Conservation (phyloP, 2,329 filamentous ascomycete species). For the Penicillium rolfsii region DNA sequence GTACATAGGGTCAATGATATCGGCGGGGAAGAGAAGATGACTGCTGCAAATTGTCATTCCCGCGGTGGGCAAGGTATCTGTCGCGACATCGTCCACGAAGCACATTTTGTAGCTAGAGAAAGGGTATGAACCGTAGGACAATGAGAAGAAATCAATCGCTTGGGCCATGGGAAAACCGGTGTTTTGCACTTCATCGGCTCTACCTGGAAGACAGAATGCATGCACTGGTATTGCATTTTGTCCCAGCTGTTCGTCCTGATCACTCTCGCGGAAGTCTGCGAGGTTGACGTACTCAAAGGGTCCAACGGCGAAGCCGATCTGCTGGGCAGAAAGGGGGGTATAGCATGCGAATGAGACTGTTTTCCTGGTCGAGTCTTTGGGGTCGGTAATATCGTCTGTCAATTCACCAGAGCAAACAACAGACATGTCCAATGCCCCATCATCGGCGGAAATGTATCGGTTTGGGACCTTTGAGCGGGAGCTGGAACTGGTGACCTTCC, state of each 20-base stretch:
- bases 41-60: conserved; percentile 87
- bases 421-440: conserved; percentile 83
- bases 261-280: conserved; percentile 83
- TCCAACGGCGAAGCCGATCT: conserved; percentile 90
- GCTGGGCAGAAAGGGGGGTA: conserved; percentile 77
- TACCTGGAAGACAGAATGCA: conserved; percentile 85
- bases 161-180: conserved; percentile 81
- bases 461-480: conserved; percentile 31
- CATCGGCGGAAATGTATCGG: conserved; percentile 67
- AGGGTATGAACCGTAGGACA: conserved; percentile 86
- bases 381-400: conserved; percentile 78
- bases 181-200: conserved; percentile 79
- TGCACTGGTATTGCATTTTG: conserved; percentile 86
- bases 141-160: conserved; percentile 87
- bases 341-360: conserved; percentile 81
- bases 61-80: conserved; percentile 75
- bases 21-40: conserved; percentile 79
- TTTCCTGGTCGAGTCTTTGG: conserved; percentile 77
- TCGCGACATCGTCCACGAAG: conserved; percentile 86
- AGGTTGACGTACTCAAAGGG: conserved; percentile 94
- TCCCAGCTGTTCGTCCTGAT: conserved; percentile 88
- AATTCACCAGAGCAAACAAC: conserved; percentile 90
- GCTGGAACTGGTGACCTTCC: conserved; percentile 31
- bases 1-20: conserved; percentile 82
- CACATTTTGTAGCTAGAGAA: conserved; percentile 91